Percentiles rank a stretch among this genome's conserved stretches.
phyloP scores from a whole-genome alignment of 306 rosid genomes.

The Lathyrus oleraceus region DNA sequence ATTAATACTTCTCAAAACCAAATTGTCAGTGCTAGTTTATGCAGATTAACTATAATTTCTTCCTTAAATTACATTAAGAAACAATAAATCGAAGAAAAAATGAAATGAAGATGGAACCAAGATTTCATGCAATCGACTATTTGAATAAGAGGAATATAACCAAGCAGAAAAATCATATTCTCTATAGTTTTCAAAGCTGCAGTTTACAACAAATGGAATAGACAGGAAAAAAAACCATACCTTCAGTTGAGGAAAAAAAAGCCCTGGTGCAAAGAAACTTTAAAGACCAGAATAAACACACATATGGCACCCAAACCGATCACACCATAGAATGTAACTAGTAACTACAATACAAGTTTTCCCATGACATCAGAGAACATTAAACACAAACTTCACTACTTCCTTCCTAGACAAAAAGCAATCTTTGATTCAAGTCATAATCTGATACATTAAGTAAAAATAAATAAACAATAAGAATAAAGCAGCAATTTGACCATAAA shows the following conservation, averaged over 20 bases:
- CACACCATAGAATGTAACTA: not conserved
- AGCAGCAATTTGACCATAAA: no score
- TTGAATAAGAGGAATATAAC: not conserved
- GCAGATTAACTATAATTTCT: slow-evolving; percentile 12
- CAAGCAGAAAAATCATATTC: slow-evolving; percentile 15
- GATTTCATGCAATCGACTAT: not conserved
- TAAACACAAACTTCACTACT: slow-evolving; percentile 9
- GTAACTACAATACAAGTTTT: not conserved
- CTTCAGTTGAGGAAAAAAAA: slow-evolving; percentile 83
- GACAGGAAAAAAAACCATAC: slow-evolving; percentile 42
- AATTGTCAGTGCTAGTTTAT: not conserved
- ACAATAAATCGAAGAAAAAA: not conserved
- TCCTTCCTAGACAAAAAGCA: no score
- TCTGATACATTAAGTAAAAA: no score
- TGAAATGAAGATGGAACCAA: not conserved
- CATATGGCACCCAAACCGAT: not conserved
- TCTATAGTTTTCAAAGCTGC: not conserved
- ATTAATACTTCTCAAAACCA: slow-evolving; percentile 4
- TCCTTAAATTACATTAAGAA: slow-evolving; percentile 16
- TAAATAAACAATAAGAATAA: no score
- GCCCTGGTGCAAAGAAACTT: slow-evolving; percentile 60
- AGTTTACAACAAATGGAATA: slow-evolving; percentile 16
- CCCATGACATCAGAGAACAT: slow-evolving; percentile 22
- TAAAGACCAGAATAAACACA: slow-evolving; percentile 24
- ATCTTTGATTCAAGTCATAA: no score